A percentile compares a stretch with the other conserved stretches of the same genome.
Conservation (phyloP, 1,139 yeast species). For the Ashbya aceris region DNA sequence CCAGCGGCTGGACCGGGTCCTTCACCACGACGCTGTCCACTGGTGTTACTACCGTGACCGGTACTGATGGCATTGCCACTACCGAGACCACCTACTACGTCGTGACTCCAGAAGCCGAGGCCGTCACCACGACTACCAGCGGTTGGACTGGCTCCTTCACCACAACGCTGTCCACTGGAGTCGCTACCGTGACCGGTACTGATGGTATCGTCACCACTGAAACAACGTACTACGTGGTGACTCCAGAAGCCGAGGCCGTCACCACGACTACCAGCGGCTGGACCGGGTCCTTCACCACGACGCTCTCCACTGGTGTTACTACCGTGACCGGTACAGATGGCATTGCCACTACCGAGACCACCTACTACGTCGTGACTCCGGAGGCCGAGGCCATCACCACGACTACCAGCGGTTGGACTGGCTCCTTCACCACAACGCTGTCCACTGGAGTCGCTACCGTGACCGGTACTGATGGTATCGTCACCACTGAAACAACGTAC, state of each 20-base stretch:
- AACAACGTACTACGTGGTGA: background rate
- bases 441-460: conserved; percentile 7
- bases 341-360: no score
- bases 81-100: conserved; percentile 7
- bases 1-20: conserved; percentile 10
- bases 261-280: no score
- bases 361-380: no score
- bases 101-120: conserved; percentile 12
- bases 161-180: conserved; percentile 3
- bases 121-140: conserved; percentile 6
- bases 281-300: no score
- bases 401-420: conserved; percentile 6
- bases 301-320: no score
- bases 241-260: no score
- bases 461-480: no score
- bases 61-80: conserved; percentile 7
- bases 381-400: background rate
- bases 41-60: conserved; percentile 1
- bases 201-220: background rate
- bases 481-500: no score
- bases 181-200: conserved; percentile 7
- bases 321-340: no score
- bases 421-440: conserved; percentile 1
- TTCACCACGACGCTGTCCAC: conserved; percentile 10
- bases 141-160: conserved; percentile 8